Conservation (phyloP, 768 basidiomycete genomes). For the Rhodosporidiobolus odoratus region DNA sequence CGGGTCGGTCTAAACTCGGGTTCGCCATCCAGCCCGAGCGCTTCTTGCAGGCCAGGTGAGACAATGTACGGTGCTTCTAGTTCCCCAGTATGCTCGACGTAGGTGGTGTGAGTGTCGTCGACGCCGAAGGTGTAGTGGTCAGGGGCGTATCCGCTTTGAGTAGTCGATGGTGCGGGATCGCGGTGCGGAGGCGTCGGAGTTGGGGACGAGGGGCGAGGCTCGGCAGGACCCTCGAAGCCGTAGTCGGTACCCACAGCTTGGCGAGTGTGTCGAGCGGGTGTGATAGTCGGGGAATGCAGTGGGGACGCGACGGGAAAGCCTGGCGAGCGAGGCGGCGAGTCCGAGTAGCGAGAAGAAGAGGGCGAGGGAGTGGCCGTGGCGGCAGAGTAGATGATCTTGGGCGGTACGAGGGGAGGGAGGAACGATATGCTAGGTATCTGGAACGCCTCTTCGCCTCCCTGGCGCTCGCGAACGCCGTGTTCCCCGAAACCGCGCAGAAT, state of each 20-base stretch:
- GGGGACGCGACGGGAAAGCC: background rate
- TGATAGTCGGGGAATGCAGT: background rate
- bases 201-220: background rate
- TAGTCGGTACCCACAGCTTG: too few species aligned
- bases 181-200: too few species aligned
- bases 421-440: background rate
- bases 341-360: background rate
- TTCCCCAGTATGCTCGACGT: background rate
- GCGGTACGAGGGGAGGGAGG: background rate
- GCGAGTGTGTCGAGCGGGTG: background rate
- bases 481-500: background rate
- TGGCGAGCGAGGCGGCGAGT: background rate
- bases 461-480: background rate
- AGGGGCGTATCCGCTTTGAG: background rate
- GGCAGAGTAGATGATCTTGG: conserved; percentile 4
- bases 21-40: background rate
- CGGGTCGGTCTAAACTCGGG: background rate
- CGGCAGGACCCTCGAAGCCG: background rate
- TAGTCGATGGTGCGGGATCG: too few species aligned
- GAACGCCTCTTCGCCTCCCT: background rate
- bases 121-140: conserved; percentile 5
- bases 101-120: background rate
- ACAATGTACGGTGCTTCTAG: background rate
- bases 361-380: background rate
- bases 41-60: background rate